Evolutionary conservation across 257 asterid species (phyloP), one percentile per base, ranked within the genome.

Genomic region (Mentha longifolia): DNA sequence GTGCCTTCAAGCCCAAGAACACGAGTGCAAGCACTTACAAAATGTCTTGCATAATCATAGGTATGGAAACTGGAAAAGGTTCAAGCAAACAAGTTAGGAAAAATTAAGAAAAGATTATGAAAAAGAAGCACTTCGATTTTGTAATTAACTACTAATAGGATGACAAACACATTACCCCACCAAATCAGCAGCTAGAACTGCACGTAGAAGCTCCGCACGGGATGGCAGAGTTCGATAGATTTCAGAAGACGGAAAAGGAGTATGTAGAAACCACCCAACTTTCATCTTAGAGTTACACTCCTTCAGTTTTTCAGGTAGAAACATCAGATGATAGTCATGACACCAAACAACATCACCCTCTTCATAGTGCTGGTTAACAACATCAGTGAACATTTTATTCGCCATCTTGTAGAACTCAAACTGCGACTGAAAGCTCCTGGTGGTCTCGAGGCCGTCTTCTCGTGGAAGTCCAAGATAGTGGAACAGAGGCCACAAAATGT

Each of bases 281-380:
- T 89, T 92, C 94, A 90, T 92, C 65, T 81, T 77, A 74, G 84
- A 80, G 69, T 92, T 88, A 64, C 80, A 66, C 8, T 88, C 89
- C 85, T 92, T 92, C 35, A 92, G 80, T 72, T 83, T 88, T 81
- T 85, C 77, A 14, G 98, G 98, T 20, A 92, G 96, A 83, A 89
- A 92, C 98, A 92, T 92, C 51, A 92, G 86, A 85, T 92, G 98
- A 81, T 92, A 92, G 74, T 92, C 98, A 71, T 92, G 97, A 76
- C 97, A 89, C 98, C 98, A 92, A 70, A 92, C 92, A 59, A 92
- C 94, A 70, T 92, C 98, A 42, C 97, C 98, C 62, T 92, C 98
- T 74, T 83, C 82, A 67, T 89, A 92, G 75, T 89, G 88, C 80
- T 76, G 54, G 59, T 83, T 79, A 60, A 92, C 96, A 13, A 89